phyloP scores from a whole-genome alignment of 192 early-diverging fungal species.

The Chytriomyces hyalinus region DNA sequence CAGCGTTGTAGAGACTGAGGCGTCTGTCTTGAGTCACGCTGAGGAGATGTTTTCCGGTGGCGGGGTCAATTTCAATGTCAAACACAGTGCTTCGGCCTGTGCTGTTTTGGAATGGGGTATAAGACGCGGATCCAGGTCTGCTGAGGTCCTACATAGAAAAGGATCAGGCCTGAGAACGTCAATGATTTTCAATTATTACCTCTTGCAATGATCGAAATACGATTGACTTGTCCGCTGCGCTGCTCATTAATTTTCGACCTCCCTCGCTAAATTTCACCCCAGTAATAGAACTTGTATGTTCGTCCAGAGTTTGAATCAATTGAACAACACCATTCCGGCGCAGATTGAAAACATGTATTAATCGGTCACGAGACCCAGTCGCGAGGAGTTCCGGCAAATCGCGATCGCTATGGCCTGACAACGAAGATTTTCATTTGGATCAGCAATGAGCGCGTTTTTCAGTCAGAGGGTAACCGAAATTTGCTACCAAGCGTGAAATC shows the following conservation, averaged over 20 bases:
- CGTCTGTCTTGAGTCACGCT: constrained; percentile 74
- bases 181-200: not conserved
- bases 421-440: too few relatives aligned
- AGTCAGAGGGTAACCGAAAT: too few relatives aligned
- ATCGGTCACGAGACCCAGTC: constrained; percentile 76
- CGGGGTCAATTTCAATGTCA: constrained; percentile 68
- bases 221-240: constrained; percentile 82
- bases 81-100: constrained; percentile 66
- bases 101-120: constrained; percentile 5
- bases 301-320: constrained; percentile 78
- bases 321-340: constrained; percentile 44
- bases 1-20: constrained; percentile 64
- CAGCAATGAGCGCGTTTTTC: too few relatives aligned
- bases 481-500: constrained; percentile 70
- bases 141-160: not conserved
- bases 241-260: constrained; percentile 74
- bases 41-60: constrained; percentile 58
- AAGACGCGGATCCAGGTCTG: constrained; percentile 2
- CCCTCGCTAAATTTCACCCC: constrained; percentile 68
- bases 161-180: not conserved
- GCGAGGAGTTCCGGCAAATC: constrained; percentile 56
- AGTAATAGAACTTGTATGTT: constrained; percentile 84
- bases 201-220: constrained; percentile 65
- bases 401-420: too few relatives aligned
- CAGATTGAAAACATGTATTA: constrained; percentile 79